Base-by-base conservation (phyloP, 345 rosid genomes). In the Excoecaria cochinchinensis region DNA sequence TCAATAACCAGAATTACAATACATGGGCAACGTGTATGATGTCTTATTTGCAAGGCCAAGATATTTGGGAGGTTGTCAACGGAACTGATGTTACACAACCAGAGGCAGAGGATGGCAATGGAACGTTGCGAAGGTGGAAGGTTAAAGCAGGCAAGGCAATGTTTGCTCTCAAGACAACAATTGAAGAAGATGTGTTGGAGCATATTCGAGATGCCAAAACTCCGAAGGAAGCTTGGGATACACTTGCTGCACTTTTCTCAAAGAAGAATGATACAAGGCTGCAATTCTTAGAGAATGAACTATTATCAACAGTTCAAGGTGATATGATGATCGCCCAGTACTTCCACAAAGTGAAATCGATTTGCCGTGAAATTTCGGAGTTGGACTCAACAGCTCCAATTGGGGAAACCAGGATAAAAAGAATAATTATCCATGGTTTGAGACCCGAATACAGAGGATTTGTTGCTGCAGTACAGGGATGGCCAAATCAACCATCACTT, bases 401-500 rank as follows among this genome's bases (percentile, higher is more conserved):
- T 25, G 42, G 21, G 3, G 75, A 58, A 6, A 42, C 67, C 38
- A 72, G 8, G 56, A 25, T 72, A 36, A 71, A 58, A 11, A 70
- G 64, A 38, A 55, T 70, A 8, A 39, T 70, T 4, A 55, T 70
- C 6, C 63, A 70, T 55, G 66, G 55, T 47, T 58, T 58, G 36
- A 4, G 15, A 6, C 42, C 55, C 4, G 56, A 71, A 24, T 71
- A 1, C 1, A 58, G 56, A 8, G 19, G 67, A 2, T 57, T 56
- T 42, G 38, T 56, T 71, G 21, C 39, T 71, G 52, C 65, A 19
- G 25, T 71, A 56, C 66, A 57, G 0, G 74, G 74, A 57, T 71
- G 65, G 74, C 51, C 9, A 40, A 42, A 38, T 2, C 74, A 71
- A 15, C 74, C 64, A 40, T 57, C 64, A 55, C 74, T 57, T 71